These are phyloP conservation scores for Aspergillus niger DNA, from an alignment of 2,329 filamentous ascomycete genomes.

Conservation along the genomic window DNA sequence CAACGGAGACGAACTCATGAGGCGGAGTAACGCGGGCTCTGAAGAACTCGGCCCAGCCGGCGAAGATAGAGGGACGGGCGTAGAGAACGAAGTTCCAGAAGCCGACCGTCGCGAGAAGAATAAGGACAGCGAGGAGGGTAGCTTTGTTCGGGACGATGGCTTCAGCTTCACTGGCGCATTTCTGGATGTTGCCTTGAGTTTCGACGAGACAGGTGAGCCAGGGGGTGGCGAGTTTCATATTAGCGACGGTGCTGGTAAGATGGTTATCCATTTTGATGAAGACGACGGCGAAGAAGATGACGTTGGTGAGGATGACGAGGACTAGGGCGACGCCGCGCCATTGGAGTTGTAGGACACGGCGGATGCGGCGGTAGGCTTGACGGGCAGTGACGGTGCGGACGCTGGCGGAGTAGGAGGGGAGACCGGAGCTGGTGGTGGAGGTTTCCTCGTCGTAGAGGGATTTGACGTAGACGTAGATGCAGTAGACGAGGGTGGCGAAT, in stretches of 20 bases:
- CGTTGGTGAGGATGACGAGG: conserved; percentile 83
- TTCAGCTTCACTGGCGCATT: conserved; percentile 65
- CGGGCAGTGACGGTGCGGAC: conserved; percentile 77
- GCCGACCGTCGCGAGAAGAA: conserved; percentile 83
- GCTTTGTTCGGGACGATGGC: conserved; percentile 70
- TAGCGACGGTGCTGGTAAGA: conserved; percentile 58
- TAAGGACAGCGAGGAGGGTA: conserved; percentile 76
- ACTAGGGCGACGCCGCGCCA: conserved; percentile 93
- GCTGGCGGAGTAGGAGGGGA: conserved; percentile 76
- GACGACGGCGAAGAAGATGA: conserved; percentile 89
- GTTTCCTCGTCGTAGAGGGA: conserved; percentile 73
- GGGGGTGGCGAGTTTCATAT: conserved; percentile 57
- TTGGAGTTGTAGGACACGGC: conserved; percentile 84
- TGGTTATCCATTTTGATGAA: conserved; percentile 86
- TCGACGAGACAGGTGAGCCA: conserved; percentile 74
- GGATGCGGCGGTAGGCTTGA: conserved; percentile 83
- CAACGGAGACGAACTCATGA: conserved; percentile 86
- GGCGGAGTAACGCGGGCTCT: conserved; percentile 49
- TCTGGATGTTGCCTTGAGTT: conserved; percentile 60
- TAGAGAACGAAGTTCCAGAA: conserved; percentile 83
- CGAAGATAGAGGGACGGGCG: conserved; percentile 79
- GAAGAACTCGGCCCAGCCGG: conserved; percentile 74
- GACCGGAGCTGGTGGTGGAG: conserved; percentile 66
- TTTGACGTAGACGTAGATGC: conserved; percentile 89
- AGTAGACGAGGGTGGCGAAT: conserved; percentile 83